Evolutionary conservation across 2,329 filamentous ascomycete genomes (phyloP), one percentile per base, ranked within the genome.

Genomic region (Monosporascus sp.): DNA sequence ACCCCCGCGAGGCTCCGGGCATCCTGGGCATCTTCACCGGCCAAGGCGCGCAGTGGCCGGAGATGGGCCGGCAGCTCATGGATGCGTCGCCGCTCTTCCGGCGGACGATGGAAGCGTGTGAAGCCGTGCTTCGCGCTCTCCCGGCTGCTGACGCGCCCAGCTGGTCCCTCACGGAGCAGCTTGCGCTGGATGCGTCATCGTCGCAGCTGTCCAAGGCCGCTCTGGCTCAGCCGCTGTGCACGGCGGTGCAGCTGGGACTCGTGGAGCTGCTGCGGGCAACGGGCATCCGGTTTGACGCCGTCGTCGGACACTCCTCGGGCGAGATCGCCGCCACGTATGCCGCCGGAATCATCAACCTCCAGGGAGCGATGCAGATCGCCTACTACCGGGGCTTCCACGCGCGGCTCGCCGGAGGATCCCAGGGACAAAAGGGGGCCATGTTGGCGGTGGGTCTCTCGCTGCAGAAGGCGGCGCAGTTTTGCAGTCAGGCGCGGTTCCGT

Each of bases 161-260:
- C n/a, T n/a, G n/a, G n/a, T n/a, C n/a, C n/a, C n/a, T n/a, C n/a
- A n/a, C n/a, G n/a, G n/a, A n/a, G n/a, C n/a, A n/a, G n/a, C n/a
- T n/a, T n/a, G n/a, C n/a, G n/a, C n/a, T n/a, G n/a, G n/a, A n/a
- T n/a, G n/a, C n/a, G n/a, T n/a, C n/a, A n/a, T n/a, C n/a, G n/a
- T n/a, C n/a, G n/a, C n/a, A n/a, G n/a, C n/a, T n/a, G n/a, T n/a
- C n/a, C n/a, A n/a, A n/a, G n/a, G n/a, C n/a, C n/a, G n/a, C n/a
- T n/a, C n/a, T n/a, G n/a, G n/a, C n/a, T n/a, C n/a, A 65, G 20
- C 61, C 62, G 0, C 31, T 71, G 0, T 74, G 69, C 50, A 74
- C 72, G 1, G 71, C 70, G 0, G 27, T 76, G 0, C 74, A 76
- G 53, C 59, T 76, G 2, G 59, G 62, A 6, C 55, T 73, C 0